phyloP scores from a whole-genome alignment of 495 filamentous ascomycete genomes.

The Aspergillus haitiensis region DNA sequence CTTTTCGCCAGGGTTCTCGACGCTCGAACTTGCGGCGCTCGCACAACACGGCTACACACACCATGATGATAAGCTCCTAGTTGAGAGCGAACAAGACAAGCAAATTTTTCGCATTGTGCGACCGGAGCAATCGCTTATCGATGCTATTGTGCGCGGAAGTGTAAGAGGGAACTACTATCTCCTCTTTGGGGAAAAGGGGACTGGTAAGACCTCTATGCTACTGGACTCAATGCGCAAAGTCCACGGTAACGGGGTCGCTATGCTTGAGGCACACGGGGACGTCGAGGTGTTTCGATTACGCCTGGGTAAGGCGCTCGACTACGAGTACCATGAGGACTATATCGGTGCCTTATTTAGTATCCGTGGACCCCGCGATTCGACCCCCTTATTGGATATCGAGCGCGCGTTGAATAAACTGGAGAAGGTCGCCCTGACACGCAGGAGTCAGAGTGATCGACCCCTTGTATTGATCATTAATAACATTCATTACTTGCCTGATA shows the following conservation, averaged over 20 bases:
- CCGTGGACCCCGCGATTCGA: conserved; percentile 88
- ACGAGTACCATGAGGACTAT: conserved; percentile 84
- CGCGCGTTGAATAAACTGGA: conserved; percentile 96
- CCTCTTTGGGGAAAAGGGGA: conserved; percentile 92
- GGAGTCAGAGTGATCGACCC: conserved; percentile 58
- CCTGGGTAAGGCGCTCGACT: conserved; percentile 90
- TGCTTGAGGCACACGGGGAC: conserved; percentile 96
- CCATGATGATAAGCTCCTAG: not conserved
- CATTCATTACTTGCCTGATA: conserved; percentile 83
- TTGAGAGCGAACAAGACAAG: not conserved
- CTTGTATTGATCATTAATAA: conserved; percentile 87
- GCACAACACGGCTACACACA: conserved; percentile 41
- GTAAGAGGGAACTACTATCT: conserved; percentile 81
- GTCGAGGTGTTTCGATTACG: conserved; percentile 91
- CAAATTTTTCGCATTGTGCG: conserved; percentile 4
- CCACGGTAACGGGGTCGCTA: conserved; percentile 78
- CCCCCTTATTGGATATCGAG: conserved; percentile 89
- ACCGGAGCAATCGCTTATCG: conserved; percentile 71
- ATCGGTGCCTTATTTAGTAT: conserved; percentile 96
- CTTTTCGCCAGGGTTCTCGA: conserved; percentile 79
- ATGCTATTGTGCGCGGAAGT: conserved; percentile 71
- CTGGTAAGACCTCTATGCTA: conserved; percentile 95
- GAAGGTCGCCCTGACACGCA: conserved; percentile 80
- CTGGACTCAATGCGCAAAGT: conserved; percentile 90
- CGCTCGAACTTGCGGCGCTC: conserved; percentile 70